Evolutionary conservation across 768 basidiomycete genomes (phyloP).

Genomic region (Rhizopogon vesiculosus): DNA sequence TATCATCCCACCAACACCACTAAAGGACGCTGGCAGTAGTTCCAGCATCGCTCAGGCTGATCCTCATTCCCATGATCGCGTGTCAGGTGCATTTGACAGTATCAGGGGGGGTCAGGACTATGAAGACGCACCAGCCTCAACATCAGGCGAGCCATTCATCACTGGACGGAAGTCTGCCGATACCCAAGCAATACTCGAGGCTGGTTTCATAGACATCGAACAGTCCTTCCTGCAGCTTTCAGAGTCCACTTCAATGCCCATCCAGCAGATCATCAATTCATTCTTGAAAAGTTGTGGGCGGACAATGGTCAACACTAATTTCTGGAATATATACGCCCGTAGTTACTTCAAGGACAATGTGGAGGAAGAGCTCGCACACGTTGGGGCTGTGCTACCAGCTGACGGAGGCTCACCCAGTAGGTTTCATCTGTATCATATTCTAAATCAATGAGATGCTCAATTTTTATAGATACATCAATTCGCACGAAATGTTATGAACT

Average conservation of each 20-base stretch:
- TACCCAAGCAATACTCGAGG: neutral
- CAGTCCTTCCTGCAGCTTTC: neutral
- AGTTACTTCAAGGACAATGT: slow-evolving; percentile 2
- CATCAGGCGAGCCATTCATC: neutral
- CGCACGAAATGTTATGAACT: neutral
- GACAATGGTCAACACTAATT: neutral
- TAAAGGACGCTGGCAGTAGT: neutral
- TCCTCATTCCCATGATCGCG: no score
- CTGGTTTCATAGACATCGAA: neutral
- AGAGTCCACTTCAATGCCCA: neutral
- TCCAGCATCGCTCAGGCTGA: neutral
- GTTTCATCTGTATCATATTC: neutral
- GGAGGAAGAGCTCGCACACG: neutral
- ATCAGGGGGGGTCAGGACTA: neutral
- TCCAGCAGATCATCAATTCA: slow-evolving; percentile 4
- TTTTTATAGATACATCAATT: neutral
- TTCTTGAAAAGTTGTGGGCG: slow-evolving; percentile 5
- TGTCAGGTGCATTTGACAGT: no score
- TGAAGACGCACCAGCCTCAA: neutral
- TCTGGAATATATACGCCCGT: slow-evolving; percentile 3
- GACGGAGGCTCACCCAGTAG: neutral
- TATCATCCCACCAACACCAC: neutral
- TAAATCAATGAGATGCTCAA: neutral
- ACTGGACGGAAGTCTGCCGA: neutral
- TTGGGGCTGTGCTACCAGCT: neutral